phyloP scores from a whole-genome alignment of 805 yeast genomes.

The Candida coleopterorum region DNA sequence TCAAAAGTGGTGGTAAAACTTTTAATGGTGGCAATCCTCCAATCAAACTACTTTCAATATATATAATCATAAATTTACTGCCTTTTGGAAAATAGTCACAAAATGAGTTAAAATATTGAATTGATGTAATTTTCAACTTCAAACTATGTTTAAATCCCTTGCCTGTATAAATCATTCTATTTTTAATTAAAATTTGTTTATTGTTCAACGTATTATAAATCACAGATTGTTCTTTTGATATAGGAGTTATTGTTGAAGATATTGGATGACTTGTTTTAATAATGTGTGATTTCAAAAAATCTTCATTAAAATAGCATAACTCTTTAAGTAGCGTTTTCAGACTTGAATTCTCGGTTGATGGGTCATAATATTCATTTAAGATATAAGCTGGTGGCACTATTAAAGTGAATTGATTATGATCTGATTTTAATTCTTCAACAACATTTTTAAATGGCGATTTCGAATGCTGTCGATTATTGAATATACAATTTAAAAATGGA shows the following conservation, averaged over 20 bases:
- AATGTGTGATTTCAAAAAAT: constrained; percentile 62
- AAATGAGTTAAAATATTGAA: constrained; percentile 49
- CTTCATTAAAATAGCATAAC: constrained; percentile 48
- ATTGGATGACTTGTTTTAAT: constrained; percentile 29
- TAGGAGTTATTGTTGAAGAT: constrained; percentile 19
- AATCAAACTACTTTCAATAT: constrained; percentile 51
- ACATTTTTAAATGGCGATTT: constrained; percentile 45
- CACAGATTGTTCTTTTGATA: constrained; percentile 33
- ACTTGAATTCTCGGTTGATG: constrained; percentile 16
- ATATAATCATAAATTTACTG: constrained; percentile 49
- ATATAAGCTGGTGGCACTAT: constrained; percentile 59
- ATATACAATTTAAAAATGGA: constrained; percentile 60
- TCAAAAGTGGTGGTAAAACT: not conserved
- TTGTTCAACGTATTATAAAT: constrained; percentile 52
- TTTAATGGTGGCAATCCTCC: constrained; percentile 28
- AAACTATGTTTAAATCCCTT: constrained; percentile 52
- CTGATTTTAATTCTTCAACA: constrained; percentile 35
- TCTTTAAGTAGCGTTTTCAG: constrained; percentile 37
- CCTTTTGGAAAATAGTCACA: constrained; percentile 58
- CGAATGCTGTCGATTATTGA: constrained; percentile 50
- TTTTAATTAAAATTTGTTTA: constrained; percentile 51
- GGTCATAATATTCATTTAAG: constrained; percentile 32
- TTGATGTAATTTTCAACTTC: constrained; percentile 38
- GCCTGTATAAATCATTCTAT: constrained; percentile 50
- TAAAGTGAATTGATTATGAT: constrained; percentile 50